Base-by-base conservation (phyloP, 768 basidiomycete genomes). In the Russula ochroleuca region DNA sequence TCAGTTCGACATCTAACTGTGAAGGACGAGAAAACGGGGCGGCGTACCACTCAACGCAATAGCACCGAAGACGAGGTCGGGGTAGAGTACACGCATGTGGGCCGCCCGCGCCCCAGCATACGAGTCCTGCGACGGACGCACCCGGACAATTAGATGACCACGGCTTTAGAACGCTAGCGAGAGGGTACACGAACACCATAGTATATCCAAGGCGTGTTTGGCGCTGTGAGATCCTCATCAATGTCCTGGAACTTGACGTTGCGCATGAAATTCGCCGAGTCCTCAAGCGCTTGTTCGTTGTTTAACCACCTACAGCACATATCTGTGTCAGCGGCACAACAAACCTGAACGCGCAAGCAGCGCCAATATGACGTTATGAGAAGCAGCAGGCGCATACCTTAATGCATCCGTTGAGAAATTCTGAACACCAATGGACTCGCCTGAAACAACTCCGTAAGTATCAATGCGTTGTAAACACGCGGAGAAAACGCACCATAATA, bases 41-140 rank as follows among this genome's bases (percentile, higher is more conserved):
- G 45, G 25, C 81, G 7, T 63, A 85, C 90, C 94, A 63, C 90
- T 92, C 25, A 89, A 92, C 3, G 94, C 91, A 65, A 97, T 94
- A 3, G 92, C 86, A 40, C 93, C 95, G 73, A 82, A 94, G 21
- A 93, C 89, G 35, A 95, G 78, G 49, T 94, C 85, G 1, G 94
- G 94, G 71, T 93, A 95, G 47, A 94, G 81, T 38, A 92, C 77
- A 55, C 84, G 85, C 88, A 97, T 94, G 70, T 95, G 91, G 0
- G 95, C 95, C 0, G 94, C 87, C n/a, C 94, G 87, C 17, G 95
- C 94, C 65, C 96, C 96, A 17, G 94, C 94, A 69, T 96, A 96
- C 0, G 91, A 94, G 19, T 90, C 90, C 88, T 89, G 68, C n/a
- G 23, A 50, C 13, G 23, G 13, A 43, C 28, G 31, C 33, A 28